phyloP scores from a whole-genome alignment of 2,329 filamentous ascomycete species.

The Penicillium sclerotigenum region DNA sequence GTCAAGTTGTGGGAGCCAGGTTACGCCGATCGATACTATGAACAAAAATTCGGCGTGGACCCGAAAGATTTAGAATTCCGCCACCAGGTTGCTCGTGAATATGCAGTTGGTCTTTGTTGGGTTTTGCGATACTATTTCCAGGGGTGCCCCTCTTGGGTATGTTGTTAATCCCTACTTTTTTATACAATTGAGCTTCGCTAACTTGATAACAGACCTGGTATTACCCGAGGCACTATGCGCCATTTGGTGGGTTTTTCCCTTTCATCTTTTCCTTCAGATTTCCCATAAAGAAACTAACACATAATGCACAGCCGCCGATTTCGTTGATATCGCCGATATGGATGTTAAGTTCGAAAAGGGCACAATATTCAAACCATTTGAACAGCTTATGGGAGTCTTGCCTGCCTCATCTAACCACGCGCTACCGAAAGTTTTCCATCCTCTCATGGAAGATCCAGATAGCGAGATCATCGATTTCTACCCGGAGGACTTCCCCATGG shows the following conservation, averaged over 20 bases:
- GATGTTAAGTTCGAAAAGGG: conserved; percentile 80
- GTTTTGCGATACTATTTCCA: conserved; percentile 97
- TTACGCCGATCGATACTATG: conserved; percentile 92
- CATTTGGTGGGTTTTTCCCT: conserved; percentile 54
- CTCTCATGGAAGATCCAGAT: conserved; percentile 81
- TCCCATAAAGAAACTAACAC: neutral
- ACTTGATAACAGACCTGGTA: conserved; percentile 68
- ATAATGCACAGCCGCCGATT: conserved; percentile 67
- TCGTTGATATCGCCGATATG: conserved; percentile 76
- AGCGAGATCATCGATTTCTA: conserved; percentile 98
- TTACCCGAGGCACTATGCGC: conserved; percentile 97
- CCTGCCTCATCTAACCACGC: conserved; percentile 90
- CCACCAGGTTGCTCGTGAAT: conserved; percentile 82
- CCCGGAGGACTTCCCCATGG: conserved; percentile 86
- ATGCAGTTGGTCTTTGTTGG: conserved; percentile 93
- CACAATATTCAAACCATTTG: conserved; percentile 82
- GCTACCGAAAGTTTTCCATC: conserved; percentile 81
- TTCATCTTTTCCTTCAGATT: neutral
- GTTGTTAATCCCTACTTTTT: neutral
- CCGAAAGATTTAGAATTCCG: conserved; percentile 81
- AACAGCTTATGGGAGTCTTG: conserved; percentile 97
- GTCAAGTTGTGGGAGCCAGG: conserved; percentile 93
- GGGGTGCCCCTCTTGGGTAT: conserved; percentile 84
- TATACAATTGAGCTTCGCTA: neutral
- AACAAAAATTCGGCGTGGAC: conserved; percentile 88